A percentile compares a stretch with the other conserved stretches of the same genome.
These are phyloP conservation scores for Naganishia randhawae DNA, from an alignment of 768 basidiomycete species.

Conservation along the genomic window DNA sequence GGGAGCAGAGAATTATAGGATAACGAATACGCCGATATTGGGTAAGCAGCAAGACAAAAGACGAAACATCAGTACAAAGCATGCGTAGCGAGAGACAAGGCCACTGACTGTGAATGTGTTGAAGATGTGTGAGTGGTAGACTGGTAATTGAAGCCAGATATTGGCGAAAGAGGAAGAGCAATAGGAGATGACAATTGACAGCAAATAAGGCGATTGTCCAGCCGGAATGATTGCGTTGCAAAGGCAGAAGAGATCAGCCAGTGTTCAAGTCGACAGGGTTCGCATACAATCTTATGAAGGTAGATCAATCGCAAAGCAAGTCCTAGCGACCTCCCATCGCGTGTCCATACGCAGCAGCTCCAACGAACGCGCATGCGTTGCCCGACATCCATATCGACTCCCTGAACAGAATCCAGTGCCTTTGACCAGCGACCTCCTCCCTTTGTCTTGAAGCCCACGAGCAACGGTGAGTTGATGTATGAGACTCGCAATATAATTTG, in stretches of 20 bases:
- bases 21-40: not conserved
- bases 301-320: not conserved
- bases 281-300: not conserved
- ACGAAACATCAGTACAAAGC: not conserved
- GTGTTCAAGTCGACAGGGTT: not conserved
- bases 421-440: not conserved
- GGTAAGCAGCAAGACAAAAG: not conserved
- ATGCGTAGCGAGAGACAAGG: not conserved
- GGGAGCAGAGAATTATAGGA: not conserved
- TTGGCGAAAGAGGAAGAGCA: not conserved
- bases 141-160: not conserved
- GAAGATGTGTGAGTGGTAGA: not conserved
- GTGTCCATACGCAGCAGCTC: not conserved
- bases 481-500: not conserved
- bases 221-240: not conserved
- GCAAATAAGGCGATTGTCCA: not conserved
- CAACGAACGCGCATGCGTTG: not conserved
- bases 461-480: not conserved
- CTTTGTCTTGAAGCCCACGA: not conserved
- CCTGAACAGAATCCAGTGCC: not conserved
- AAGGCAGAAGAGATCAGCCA: conserved; percentile 4
- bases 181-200: not conserved
- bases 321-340: not conserved
- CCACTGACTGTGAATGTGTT: conserved; percentile 9
- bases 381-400: not conserved